Percentiles rank a stretch among this genome's conserved stretches.
These are phyloP conservation scores for Colletotrichum lupini DNA, from an alignment of 2,329 filamentous ascomycete genomes.

Conservation along the genomic window DNA sequence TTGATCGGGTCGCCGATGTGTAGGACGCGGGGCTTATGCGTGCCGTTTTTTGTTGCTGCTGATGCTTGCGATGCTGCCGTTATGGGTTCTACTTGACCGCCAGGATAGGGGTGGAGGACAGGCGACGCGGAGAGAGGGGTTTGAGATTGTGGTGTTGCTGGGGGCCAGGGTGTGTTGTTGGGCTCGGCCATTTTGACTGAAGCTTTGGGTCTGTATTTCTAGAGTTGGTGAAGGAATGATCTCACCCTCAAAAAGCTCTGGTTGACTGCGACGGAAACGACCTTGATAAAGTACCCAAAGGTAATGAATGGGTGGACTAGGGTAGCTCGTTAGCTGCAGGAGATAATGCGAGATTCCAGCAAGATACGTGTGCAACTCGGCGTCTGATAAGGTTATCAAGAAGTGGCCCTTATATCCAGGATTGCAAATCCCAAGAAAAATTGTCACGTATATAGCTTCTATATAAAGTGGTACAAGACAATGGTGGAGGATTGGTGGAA, in stretches of 20 bases:
- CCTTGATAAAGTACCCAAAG: not conserved
- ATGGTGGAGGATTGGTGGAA: slow-evolving; percentile 21
- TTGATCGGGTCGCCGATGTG: slow-evolving; percentile 76
- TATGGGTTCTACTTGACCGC: slow-evolving; percentile 37
- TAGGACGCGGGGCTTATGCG: slow-evolving; percentile 68
- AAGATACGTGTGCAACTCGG: not conserved
- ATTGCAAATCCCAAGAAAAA: not conserved
- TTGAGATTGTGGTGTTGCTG: slow-evolving; percentile 41
- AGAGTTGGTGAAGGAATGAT: too few relatives aligned
- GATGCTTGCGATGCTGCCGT: slow-evolving; percentile 37
- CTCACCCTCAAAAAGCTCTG: too few relatives aligned
- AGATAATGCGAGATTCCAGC: not conserved
- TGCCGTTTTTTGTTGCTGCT: slow-evolving; percentile 32
- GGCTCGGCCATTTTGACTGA: slow-evolving; percentile 55
- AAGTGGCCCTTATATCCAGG: not conserved
- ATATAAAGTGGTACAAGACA: not conserved
- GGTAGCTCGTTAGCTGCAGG: not conserved
- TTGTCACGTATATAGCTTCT: not conserved
- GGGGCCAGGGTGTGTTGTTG: slow-evolving; percentile 58
- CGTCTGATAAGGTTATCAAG: slow-evolving; percentile 12
- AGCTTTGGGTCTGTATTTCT: not conserved
- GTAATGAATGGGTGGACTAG: not conserved
- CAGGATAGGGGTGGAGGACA: slow-evolving; percentile 34
- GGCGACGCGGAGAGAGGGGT: slow-evolving; percentile 58
- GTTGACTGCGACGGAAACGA: not conserved